These are phyloP conservation scores for Fusarium tanahbumbuense DNA, from an alignment of 2,329 filamentous ascomycete genomes.

Conservation along the genomic window DNA sequence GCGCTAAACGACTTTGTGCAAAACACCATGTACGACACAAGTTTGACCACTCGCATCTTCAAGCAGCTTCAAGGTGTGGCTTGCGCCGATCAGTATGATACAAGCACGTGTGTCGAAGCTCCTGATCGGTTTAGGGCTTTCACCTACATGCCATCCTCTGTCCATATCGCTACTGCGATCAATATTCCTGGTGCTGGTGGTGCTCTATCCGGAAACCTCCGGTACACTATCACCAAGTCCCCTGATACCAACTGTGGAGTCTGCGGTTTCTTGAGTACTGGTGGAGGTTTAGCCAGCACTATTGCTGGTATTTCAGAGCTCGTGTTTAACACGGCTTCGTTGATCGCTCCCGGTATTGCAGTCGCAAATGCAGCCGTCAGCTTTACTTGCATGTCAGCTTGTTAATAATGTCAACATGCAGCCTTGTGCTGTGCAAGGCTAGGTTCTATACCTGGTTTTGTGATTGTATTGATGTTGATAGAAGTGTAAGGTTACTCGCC, in stretches of 20 bases:
- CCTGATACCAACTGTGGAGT: not conserved
- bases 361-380: not conserved
- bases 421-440: too few species aligned
- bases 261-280: not conserved
- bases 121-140: too few species aligned
- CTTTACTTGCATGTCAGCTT: not conserved
- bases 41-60: not conserved
- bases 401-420: not conserved
- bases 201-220: not conserved
- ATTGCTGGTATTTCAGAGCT: not conserved
- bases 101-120: too few species aligned
- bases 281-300: not conserved
- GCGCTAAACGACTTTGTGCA: not conserved
- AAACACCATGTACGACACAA: not conserved
- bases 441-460: too few species aligned
- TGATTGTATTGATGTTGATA: too few species aligned
- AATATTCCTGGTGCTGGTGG: not conserved
- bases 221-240: not conserved
- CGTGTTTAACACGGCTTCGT: not conserved
- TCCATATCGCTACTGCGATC: not conserved
- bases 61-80: not conserved
- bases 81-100: rapidly evolving
- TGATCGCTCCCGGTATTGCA: not conserved
- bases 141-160: not conserved
- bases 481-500: too few species aligned